phyloP scores from a whole-genome alignment of 345 rosid species.

The Hibiscus mutabilis region DNA sequence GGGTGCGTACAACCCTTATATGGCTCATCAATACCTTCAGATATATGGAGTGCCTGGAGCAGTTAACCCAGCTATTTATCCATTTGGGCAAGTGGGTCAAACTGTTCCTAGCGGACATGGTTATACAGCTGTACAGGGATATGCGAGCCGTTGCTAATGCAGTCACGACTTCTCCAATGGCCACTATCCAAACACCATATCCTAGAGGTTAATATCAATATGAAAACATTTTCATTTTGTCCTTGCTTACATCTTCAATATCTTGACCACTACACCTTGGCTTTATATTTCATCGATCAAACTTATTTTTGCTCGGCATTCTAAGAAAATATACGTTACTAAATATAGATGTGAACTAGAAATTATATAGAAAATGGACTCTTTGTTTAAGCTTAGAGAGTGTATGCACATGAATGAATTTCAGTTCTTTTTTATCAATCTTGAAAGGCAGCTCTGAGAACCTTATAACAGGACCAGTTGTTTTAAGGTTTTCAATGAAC shows the following conservation, averaged over 20 bases:
- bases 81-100: slow-evolving; percentile 65
- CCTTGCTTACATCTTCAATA: not conserved
- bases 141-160: slow-evolving; percentile 54
- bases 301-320: not conserved
- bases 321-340: not conserved
- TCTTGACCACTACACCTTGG: not conserved
- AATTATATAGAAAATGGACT: not conserved
- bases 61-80: slow-evolving; percentile 50
- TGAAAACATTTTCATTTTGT: not conserved
- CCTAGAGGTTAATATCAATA: slow-evolving; percentile 36
- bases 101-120: slow-evolving; percentile 56
- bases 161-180: slow-evolving; percentile 54
- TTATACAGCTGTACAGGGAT: slow-evolving; percentile 62
- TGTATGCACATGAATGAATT: not conserved
- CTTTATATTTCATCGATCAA: not conserved
- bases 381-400: not conserved
- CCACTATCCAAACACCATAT: slow-evolving; percentile 63
- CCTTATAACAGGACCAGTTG: not conserved
- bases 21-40: slow-evolving; percentile 75
- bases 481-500: not conserved
- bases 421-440: not conserved
- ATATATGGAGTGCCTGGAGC: slow-evolving; percentile 71
- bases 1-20: slow-evolving; percentile 72
- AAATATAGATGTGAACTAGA: not conserved
- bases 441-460: not conserved